Percentiles rank a stretch among this genome's conserved stretches.
Evolutionary conservation across 345 rosid genomes (phyloP).

Genomic region (Brassica nigra): DNA sequence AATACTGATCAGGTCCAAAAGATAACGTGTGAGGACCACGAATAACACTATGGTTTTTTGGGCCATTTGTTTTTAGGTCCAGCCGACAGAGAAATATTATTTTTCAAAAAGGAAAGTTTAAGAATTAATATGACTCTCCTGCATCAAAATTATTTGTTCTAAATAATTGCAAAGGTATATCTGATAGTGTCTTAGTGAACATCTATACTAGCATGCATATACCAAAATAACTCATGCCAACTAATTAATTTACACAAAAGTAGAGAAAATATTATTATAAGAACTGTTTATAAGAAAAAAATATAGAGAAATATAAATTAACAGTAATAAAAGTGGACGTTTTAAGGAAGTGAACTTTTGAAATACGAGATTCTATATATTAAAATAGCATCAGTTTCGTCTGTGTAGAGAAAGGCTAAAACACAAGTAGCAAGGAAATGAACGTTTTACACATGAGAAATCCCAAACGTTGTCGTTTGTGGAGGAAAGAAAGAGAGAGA

Average conservation of each 20-base stretch:
- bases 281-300: background rate
- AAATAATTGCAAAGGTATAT: background rate
- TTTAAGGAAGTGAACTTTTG: background rate
- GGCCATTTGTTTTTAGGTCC: conserved; percentile 10
- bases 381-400: background rate
- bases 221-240: background rate
- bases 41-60: background rate
- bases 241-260: background rate
- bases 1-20: background rate
- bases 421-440: background rate
- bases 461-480: background rate
- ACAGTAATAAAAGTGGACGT: background rate
- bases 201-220: background rate
- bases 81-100: background rate
- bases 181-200: background rate
- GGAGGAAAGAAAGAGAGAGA: conserved; percentile 1
- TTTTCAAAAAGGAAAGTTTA: background rate
- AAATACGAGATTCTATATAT: background rate
- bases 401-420: background rate
- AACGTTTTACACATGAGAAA: background rate
- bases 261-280: background rate
- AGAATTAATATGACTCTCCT: background rate
- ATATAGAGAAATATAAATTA: background rate
- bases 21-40: conserved; percentile 38
- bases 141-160: background rate